Percentiles rank a stretch among this genome's conserved stretches.
These are phyloP conservation scores for Primulina tabacum DNA, from an alignment of 257 asterid genomes.

Conservation along the genomic window DNA sequence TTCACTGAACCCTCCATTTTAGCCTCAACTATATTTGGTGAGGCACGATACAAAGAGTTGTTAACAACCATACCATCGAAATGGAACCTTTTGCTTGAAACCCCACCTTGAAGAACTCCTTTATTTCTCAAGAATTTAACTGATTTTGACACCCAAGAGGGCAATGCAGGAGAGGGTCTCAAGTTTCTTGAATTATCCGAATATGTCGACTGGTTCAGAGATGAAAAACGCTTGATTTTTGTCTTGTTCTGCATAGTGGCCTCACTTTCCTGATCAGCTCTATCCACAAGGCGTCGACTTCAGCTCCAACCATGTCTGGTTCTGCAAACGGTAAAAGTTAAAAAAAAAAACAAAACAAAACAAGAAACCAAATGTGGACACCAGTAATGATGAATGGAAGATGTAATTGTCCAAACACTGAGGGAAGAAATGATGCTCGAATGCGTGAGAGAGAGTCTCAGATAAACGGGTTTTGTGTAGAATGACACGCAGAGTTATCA, in stretches of 20 bases:
- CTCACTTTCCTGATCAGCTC: conserved; percentile 34
- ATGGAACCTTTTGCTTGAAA: conserved; percentile 36
- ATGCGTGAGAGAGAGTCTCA: conserved; percentile 10
- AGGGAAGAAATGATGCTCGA: conserved; percentile 29
- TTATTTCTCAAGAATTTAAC: conserved; percentile 37
- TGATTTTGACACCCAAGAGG: conserved; percentile 51
- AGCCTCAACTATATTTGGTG: conserved; percentile 38
- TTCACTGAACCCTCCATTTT: conserved; percentile 36
- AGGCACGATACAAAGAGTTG: conserved; percentile 50
- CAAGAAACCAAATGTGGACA: conserved; percentile 33
- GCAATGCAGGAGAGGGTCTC: conserved; percentile 36
- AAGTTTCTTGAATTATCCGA: conserved; percentile 25
- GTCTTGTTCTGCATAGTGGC: conserved; percentile 24
- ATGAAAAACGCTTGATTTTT: conserved; percentile 26
- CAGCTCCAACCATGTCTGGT: conserved; percentile 39
- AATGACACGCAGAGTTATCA: conserved; percentile 23
- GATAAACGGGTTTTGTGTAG: conserved; percentile 19
- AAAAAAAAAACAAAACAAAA: conserved; percentile 13
- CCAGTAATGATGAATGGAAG: conserved; percentile 36
- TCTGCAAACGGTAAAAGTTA: conserved; percentile 25
- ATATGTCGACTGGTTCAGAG: conserved; percentile 17
- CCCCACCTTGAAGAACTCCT: conserved; percentile 32
- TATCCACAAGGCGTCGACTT: conserved; percentile 46
- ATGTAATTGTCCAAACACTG: conserved; percentile 29
- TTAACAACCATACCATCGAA: conserved; percentile 53